phyloP scores from a whole-genome alignment of 148 eudicot genomes.

The Persicaria maculosa region DNA sequence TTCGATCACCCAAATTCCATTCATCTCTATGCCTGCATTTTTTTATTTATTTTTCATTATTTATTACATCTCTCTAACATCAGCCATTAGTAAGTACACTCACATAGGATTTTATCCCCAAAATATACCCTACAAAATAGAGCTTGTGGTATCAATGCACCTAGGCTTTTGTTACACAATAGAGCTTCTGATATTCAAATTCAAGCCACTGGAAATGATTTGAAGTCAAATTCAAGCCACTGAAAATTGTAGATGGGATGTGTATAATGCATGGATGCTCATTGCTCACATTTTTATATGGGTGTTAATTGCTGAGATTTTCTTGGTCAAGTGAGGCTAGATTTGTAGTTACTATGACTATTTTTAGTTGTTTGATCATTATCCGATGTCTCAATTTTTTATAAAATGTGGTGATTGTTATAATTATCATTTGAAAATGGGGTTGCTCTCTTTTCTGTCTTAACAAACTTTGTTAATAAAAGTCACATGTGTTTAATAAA shows the following conservation, averaged over 20 bases:
- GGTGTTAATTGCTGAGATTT: background rate
- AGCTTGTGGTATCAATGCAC: background rate
- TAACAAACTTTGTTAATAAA: background rate
- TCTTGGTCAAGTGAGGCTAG: background rate
- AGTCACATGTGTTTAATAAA: conserved; percentile 7
- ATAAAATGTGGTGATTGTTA: background rate
- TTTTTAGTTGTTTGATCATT: background rate
- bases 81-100: background rate
- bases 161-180: background rate
- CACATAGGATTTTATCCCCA: background rate
- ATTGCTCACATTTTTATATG: conserved; percentile 1
- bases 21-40: too few species aligned
- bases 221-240: too few species aligned
- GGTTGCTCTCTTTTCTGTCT: conserved; percentile 24
- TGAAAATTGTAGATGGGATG: background rate
- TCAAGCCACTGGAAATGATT: conserved; percentile 25
- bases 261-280: too few species aligned
- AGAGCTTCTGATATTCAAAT: conserved; percentile 20
- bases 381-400: background rate
- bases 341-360: background rate
- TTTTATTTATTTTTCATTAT: too few species aligned
- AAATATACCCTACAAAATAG: background rate
- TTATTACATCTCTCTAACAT: too few species aligned
- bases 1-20: too few species aligned
- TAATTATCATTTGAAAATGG: conserved; percentile 56